Base-by-base conservation (phyloP, 768 basidiomycete species). In the Mycena epipterygia region DNA sequence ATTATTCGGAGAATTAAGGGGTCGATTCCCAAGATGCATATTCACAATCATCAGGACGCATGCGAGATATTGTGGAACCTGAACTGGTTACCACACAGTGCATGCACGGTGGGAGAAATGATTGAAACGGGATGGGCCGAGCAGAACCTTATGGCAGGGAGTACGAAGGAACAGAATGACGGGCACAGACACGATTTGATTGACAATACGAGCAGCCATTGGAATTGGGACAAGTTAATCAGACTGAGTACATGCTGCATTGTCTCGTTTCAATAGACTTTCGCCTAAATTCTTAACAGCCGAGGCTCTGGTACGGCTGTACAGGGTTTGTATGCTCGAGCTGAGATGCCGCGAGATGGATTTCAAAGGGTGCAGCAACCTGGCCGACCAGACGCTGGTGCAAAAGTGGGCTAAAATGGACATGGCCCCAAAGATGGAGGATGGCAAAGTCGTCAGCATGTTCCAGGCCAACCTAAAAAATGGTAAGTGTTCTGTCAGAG, bases 1-100 rank as follows among this genome's bases (percentile, higher is more conserved):
- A 30, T 74, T 27, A 35, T 80, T 30, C 33, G 70, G 2, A 71
- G 65, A 14, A 67, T 78, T 27, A 68, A 57, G 13, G 78, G 78
- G 1, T 73, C 74, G 1, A 75, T 81, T 37, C 79, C 78, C 0
- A 81, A 79, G 52, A 72, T 78, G 73, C 81, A 81, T 56, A 64
- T 82, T 23, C 67, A 71, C 25, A 72, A 73, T 25, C 81, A 82
- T 60, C 72, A 72, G 5, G 64, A 73, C 5, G 63, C 35, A 6
- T 82, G 80, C 53, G 73, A 76, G 29, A 66, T 75, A 0, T 42
- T 70, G 2, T 78, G 58, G 41, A 62, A 77, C 17, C 78, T 81
- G 32, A 78, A 79, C 37, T 82, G 76, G 53, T 55, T 76, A 14
- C n/a, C 16, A 25, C 68, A 70, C 48, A 73, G 71, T 19, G 80